Evolutionary conservation across 208 protist genomes (phyloP).

Genomic region (Trypanosoma boissoni): DNA sequence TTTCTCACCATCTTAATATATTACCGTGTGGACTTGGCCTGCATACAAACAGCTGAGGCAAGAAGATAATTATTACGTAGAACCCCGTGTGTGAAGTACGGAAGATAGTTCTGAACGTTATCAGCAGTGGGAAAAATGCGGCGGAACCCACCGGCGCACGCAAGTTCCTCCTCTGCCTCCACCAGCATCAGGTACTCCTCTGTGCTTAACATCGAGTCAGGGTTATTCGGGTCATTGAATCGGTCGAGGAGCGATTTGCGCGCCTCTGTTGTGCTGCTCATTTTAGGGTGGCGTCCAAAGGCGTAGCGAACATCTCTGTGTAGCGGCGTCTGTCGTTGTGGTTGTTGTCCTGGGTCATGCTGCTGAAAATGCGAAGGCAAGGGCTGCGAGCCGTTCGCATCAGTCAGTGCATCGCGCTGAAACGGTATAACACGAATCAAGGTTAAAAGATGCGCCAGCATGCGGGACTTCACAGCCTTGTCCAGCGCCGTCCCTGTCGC

Average conservation of each 20-base stretch:
- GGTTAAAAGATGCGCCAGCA: slow-evolving; percentile 85
- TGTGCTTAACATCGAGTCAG: slow-evolving; percentile 64
- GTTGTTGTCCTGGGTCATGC: too few relatives aligned
- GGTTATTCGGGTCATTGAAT: slow-evolving; percentile 61
- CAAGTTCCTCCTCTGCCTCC: slow-evolving; percentile 82
- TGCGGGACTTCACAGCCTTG: slow-evolving; percentile 85
- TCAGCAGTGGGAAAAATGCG: slow-evolving; percentile 65
- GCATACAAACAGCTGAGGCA: slow-evolving; percentile 51
- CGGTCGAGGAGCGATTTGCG: slow-evolving; percentile 40
- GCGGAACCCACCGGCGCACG: slow-evolving; percentile 74
- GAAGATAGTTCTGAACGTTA: slow-evolving; percentile 67
- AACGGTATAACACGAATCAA: slow-evolving; percentile 77
- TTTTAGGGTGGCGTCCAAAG: slow-evolving; percentile 66
- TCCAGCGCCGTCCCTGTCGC: slow-evolving; percentile 81
- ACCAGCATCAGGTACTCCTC: slow-evolving; percentile 64
- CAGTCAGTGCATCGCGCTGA: slow-evolving; percentile 34
- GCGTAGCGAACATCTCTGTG: slow-evolving; percentile 62
- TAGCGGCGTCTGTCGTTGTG: too few relatives aligned
- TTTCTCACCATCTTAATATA: neutral
- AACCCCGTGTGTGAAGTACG: slow-evolving; percentile 75
- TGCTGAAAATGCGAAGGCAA: too few relatives aligned
- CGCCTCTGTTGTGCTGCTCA: slow-evolving; percentile 32
- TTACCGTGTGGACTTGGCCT: slow-evolving; percentile 26
- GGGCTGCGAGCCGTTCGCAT: too few relatives aligned
- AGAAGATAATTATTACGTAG: slow-evolving; percentile 85